These are phyloP conservation scores for Cercophora scortea DNA, from an alignment of 495 filamentous ascomycete genomes.

Conservation along the genomic window DNA sequence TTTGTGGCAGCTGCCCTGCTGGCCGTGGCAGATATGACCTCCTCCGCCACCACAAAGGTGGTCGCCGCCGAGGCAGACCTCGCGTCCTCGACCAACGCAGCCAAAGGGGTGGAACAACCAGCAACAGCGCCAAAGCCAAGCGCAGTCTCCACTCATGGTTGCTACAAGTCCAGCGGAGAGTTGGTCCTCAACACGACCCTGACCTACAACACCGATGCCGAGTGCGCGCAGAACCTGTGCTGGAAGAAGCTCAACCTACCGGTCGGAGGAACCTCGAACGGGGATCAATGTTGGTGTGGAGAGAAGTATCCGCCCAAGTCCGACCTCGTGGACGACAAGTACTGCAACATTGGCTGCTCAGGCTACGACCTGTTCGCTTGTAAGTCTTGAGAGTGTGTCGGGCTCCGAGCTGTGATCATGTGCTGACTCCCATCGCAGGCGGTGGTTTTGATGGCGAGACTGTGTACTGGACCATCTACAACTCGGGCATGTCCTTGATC, in stretches of 20 bases:
- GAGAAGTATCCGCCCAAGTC: constrained; percentile 43
- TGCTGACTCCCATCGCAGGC: constrained; percentile 30
- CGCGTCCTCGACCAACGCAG: not conserved
- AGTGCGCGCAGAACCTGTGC: constrained; percentile 13
- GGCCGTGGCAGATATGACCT: constrained; percentile 1
- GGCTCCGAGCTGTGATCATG: not conserved
- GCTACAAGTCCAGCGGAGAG: constrained; percentile 21
- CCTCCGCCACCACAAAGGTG: not conserved
- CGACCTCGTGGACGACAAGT: constrained; percentile 35
- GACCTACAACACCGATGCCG: constrained; percentile 7
- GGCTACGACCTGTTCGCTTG: constrained; percentile 48
- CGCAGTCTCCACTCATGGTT: constrained; percentile 15
- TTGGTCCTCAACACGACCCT: constrained; percentile 7
- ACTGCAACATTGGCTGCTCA: constrained; percentile 51
- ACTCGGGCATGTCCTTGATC: constrained; percentile 33
- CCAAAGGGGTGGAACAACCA: constrained; percentile 6
- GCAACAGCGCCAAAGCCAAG: not conserved
- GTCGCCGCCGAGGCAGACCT: constrained; percentile 6
- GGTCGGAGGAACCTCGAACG: constrained; percentile 9
- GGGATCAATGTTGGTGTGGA: constrained; percentile 54
- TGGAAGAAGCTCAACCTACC: not conserved
- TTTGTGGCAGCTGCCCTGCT: constrained; percentile 12
- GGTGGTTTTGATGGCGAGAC: constrained; percentile 29
- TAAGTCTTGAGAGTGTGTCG: constrained; percentile 32
- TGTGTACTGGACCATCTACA: constrained; percentile 38